Conservation (phyloP, 768 basidiomycete species). For the Suillus placidus region DNA sequence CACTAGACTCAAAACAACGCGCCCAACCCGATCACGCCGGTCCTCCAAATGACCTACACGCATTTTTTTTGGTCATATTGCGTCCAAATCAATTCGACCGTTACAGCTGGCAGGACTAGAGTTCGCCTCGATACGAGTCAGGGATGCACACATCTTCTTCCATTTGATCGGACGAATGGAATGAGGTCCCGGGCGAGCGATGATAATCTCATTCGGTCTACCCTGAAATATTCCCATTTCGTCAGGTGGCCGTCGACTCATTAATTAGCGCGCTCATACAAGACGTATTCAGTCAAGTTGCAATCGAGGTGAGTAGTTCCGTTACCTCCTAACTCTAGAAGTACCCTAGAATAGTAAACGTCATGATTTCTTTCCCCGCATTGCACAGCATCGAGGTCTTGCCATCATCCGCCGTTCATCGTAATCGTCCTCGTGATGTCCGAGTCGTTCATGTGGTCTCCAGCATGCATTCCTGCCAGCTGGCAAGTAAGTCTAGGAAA, state of each 20-base stretch:
- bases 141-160: not conserved
- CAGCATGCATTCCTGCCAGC: not conserved
- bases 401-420: not conserved
- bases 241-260: constrained; percentile 4
- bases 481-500: not conserved
- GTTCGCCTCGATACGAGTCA: not conserved
- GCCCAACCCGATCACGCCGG: not conserved
- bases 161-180: constrained; percentile 13
- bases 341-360: not conserved
- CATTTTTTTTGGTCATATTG: not conserved
- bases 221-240: not conserved
- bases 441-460: not conserved
- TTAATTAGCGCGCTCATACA: not conserved
- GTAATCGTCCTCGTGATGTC: not conserved
- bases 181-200: not conserved
- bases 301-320: not conserved
- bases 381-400: constrained; percentile 1
- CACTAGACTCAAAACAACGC: not conserved
- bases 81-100: not conserved
- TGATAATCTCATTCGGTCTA: not conserved
- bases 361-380: constrained; percentile 4
- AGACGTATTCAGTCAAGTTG: not conserved
- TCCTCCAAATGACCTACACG: not conserved
- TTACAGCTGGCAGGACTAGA: not conserved
- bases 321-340: constrained; percentile 7